Evolutionary conservation across 2,329 filamentous ascomycete species (phyloP), one percentile per base, ranked within the genome.

Genomic region (Knufia fluminis): DNA sequence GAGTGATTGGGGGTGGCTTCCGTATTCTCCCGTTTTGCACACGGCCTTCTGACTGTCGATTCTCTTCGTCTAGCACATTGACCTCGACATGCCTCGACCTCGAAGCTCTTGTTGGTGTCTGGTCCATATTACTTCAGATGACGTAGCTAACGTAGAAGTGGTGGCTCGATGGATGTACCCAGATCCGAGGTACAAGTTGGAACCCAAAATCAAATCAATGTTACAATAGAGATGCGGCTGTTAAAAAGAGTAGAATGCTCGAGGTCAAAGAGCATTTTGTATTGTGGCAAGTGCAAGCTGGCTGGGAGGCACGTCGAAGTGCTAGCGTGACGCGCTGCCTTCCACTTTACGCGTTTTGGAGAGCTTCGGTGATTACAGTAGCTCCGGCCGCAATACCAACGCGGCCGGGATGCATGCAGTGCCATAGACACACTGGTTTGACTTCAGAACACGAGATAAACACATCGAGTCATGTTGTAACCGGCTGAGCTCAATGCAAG

Each of bases 1-100:
- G 72, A 10, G 72, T 74, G 28, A 75, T 66, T 23, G 71, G 68
- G 39, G 72, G 71, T 44, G 67, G 68, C 53, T 69, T 72, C 59
- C 54, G 56, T 19, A 56, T 65, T 66, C 26, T 49, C 26, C 38
- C 46, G 6, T 14, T 35, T 24, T 42, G n/a, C 8, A 23, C 24
- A 26, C 22, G 22, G 3, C 40, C 45, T 24, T 40, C 10, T 16
- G 17, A 7, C 3, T 9, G 31, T 14, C n/a, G 3, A 14, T 22
- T 42, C 16, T 24, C 51, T 48, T 44, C 46, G 32, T 43, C 33
- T 9, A 43, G 24, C 39, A 49, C 31, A 22, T 43, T 9, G 4
- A 48, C 22, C 8, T 48, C 51, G 44, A 51, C 51, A 10, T 42
- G 32, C 20, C 55, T 52, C 28, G 41, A 20, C 32, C 52, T 52